Base-by-base conservation (phyloP, 306 rosid species). In the Inga oerstediana region DNA sequence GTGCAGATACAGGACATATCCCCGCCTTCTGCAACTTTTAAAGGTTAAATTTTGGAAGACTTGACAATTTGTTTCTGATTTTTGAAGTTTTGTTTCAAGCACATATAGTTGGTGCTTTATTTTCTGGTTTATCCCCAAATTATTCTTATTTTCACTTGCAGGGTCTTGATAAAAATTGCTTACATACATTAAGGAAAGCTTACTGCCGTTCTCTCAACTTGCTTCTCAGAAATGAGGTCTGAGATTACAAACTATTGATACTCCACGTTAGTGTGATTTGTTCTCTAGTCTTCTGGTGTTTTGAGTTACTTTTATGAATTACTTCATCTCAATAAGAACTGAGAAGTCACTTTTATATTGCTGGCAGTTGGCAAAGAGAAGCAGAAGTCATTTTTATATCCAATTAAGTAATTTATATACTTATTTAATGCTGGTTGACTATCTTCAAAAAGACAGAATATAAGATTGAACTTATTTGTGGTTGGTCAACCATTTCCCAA, bases 201-300 rank as follows among this genome's bases (percentile, higher is more conserved):
- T 96, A 96, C 85, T 94, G 98, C 85, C 72, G 90, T 86, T 94
- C 99, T 82, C 93, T 96, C 78, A 96, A 96, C 91, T 84, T 92
- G 92, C 97, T 96, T 86, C 94, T 96, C 77, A 98, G 98, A 58
- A 89, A 91, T 64, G 98, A 96, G 99, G 99, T 96, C 27, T 84
- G 92, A 74, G 51, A 85, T 86, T 71, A 37, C 87, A 84, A 82
- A 82, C 80, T 78, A 82, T 76, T 41, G 81, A 59, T 65, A 22
- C 65, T 52, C 52, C 34, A 9, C 61, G 32, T 68, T 78, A 75
- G 62, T 85, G 67, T 78, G 83, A 62, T 61, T 76, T 86, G 51
- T 34, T 77, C 75, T 19, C 69, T 56, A 10, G 58, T 80, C 35
- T 68, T 80, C 77, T 78, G 79, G 32, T 65, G 71, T 66, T 74